Evolutionary conservation across 768 basidiomycete genomes (phyloP), one percentile per base, ranked within the genome.

Genomic region (Russula olivacea): DNA sequence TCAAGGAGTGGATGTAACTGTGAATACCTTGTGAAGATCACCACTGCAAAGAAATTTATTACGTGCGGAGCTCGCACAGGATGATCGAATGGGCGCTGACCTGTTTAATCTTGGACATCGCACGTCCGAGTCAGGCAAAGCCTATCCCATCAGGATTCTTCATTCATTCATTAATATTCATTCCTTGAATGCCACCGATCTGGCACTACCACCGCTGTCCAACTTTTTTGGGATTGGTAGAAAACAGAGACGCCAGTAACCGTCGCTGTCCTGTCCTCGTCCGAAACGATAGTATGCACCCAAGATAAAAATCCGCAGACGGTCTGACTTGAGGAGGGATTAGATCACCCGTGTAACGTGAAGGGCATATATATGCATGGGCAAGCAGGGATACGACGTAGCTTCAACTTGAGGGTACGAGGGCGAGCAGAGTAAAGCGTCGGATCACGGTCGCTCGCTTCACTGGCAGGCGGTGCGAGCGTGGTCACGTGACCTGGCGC

Each of bases 151-250:
- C 1, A 36, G 34, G 78, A 71, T 81, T 86, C 86, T 85, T 49
- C 48, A 88, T 25, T 85, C 81, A 75, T 90, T 90, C 72, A 89
- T 85, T 67, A 82, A 81, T 73, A 75, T 90, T 90, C 72, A 89
- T 85, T 67, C 82, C 81, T 73, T 80, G 83, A 77, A 91, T 80
- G 67, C 88, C 85, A 2, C 83, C 82, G 61, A 79, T 76, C 3
- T 72, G 0, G 82, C 82, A 15, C 68, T 69, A 68, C 79, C 79
- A 34, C 74, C 69, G 10, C 81, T 78, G 9, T 72, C 76, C 36
- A 84, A 78, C 68, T 80, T 80, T n/a, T 36, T 66, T 81, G 79
- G 74, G 91, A 92, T 25, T 80, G 78, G 74, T 89, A 90, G 73
- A 92, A 92, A 91, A 92, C 12, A 40, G 75, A 73, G 36, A 83